Percentiles rank a stretch among this genome's conserved stretches.
These are phyloP conservation scores for Daldinia decipiens DNA, from an alignment of 495 filamentous ascomycete species.

Conservation along the genomic window DNA sequence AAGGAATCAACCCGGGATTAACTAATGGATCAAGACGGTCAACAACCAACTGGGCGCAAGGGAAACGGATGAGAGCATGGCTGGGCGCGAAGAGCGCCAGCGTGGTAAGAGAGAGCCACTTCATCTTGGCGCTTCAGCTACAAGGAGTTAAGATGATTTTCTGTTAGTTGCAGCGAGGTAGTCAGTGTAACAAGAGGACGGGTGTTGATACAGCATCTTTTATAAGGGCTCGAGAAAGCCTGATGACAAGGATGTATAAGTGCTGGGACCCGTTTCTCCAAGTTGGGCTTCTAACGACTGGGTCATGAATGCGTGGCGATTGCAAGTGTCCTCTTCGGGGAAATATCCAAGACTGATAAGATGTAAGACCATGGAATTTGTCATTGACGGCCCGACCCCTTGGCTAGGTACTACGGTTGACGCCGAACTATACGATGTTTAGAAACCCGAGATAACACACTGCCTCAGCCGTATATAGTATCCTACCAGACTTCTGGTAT, in stretches of 20 bases:
- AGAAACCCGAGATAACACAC: not conserved
- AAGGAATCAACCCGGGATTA: constrained; percentile 44
- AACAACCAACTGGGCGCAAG: constrained; percentile 54
- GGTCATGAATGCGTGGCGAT: constrained; percentile 3
- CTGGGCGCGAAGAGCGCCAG: constrained; percentile 54
- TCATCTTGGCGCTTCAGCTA: constrained; percentile 43
- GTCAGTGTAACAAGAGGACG: not conserved
- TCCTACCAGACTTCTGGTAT: not conserved
- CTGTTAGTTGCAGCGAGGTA: not conserved
- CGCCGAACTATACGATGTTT: not conserved
- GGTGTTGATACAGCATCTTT: constrained; percentile 7
- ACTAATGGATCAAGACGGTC: constrained; percentile 53
- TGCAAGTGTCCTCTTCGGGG: constrained; percentile 4
- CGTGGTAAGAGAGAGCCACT: constrained; percentile 50
- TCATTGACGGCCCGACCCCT: constrained; percentile 18
- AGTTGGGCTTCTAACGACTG: not conserved
- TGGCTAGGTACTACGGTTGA: not conserved
- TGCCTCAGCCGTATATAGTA: constrained; percentile 3
- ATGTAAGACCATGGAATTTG: not conserved
- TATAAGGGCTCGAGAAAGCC: constrained; percentile 1
- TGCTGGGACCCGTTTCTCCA: constrained; percentile 7
- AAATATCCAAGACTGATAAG: not conserved
- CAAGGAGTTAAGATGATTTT: not conserved
- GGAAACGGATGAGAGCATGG: constrained; percentile 51
- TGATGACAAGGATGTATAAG: constrained; percentile 5